Evolutionary conservation across 2,329 filamentous ascomycete genomes (phyloP), one percentile per base, ranked within the genome.

Genomic region (Colletotrichum sp.): DNA sequence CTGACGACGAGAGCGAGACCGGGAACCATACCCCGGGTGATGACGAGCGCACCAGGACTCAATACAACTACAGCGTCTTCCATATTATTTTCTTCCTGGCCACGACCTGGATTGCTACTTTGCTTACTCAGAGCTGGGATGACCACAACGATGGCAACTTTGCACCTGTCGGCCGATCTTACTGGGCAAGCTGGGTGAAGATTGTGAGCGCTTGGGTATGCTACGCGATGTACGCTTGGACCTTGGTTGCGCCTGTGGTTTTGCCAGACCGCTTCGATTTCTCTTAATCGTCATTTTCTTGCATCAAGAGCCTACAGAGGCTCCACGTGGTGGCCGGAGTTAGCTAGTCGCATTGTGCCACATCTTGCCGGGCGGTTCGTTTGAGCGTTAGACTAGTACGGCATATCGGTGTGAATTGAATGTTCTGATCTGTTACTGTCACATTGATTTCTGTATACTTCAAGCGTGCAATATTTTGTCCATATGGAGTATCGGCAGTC

Each of bases 141-240:
- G 91, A 94, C 10, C 90, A 88, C 57, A 89, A 91, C 62, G 90
- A 90, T 71, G 90, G 92, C 65, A 93, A 96, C 81, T 99, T 99
- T 85, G 95, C 95, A 3, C 95, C 96, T 1, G 96, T 99, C 6
- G 97, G 97, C 24, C 91, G 97, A 75, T 99, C 96, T 7, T 98
- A 99, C 85, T 98, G 96, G 91, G 97, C 97, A 36, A 98, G 95
- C 82, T 99, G 98, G 97, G 96, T 98, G 80, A 99, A 99, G 92
- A 99, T 99, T 84, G 93, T 98, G 70, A 98, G 96, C 85, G 93
- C 96, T 22, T 99, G 97, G 97, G 93, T 97, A 71, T 99, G 97
- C 87, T 98, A 99, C 85, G 93, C 88, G 68, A 95, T 99, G 85
- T 99, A 99, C 82, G 91, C 93, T 32, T 99, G 97, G 97, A 98